Evolutionary conservation across 345 rosid species (phyloP).

Genomic region (Eutrema japonicum): DNA sequence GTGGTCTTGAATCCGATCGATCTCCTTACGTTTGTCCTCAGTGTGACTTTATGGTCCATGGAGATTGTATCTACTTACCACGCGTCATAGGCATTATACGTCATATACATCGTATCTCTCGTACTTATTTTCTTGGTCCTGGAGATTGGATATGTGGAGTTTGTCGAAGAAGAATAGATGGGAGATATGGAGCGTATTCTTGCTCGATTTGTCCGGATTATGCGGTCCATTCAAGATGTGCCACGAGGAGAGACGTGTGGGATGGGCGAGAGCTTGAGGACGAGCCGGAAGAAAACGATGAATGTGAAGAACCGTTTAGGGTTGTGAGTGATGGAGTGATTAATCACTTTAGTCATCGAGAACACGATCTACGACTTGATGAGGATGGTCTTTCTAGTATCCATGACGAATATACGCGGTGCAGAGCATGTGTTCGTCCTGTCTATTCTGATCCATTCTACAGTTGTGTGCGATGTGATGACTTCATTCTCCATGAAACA

Average conservation of each 20-base stretch:
- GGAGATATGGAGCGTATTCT: constrained; percentile 23
- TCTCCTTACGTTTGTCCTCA: constrained; percentile 34
- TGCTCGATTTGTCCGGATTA: constrained; percentile 15
- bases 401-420: not conserved
- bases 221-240: constrained; percentile 37
- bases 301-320: constrained; percentile 3
- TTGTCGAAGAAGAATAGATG: constrained; percentile 10
- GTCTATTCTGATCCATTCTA: constrained; percentile 23
- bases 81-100: constrained; percentile 29
- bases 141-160: constrained; percentile 27
- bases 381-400: not conserved
- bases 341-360: constrained; percentile 27
- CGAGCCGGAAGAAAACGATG: constrained; percentile 2
- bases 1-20: constrained; percentile 19
- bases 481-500: constrained; percentile 28
- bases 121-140: constrained; percentile 22
- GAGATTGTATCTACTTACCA: constrained; percentile 28
- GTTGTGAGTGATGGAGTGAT: constrained; percentile 21
- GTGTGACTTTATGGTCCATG: constrained; percentile 26
- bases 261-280: constrained; percentile 22
- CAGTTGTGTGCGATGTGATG: constrained; percentile 15
- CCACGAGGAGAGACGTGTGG: constrained; percentile 17
- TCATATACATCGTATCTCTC: constrained; percentile 23
- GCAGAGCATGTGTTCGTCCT: constrained; percentile 24
- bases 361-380: constrained; percentile 1